These are phyloP conservation scores for Ustilago sp. DNA, from an alignment of 1,284 basidiomycete species.

Conservation along the genomic window DNA sequence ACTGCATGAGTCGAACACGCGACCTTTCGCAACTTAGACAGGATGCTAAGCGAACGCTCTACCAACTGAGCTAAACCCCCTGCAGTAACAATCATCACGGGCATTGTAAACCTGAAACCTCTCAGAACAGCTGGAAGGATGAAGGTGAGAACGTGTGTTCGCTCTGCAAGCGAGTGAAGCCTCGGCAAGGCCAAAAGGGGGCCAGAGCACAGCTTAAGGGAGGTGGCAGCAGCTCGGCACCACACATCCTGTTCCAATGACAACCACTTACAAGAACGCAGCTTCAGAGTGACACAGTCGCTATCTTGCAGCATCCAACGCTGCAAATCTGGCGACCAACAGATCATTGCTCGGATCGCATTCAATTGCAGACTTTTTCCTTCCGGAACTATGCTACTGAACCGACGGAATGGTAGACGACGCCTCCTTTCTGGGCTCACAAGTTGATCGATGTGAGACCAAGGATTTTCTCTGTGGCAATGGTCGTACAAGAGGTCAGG, in stretches of 20 bases:
- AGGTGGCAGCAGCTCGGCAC: conserved; percentile 11
- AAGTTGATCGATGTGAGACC: background rate
- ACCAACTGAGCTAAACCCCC: conserved; percentile 62
- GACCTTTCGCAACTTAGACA: conserved; percentile 54
- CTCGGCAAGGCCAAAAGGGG: background rate
- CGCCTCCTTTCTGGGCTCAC: background rate
- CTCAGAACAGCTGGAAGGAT: background rate
- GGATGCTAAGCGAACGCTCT: conserved; percentile 60
- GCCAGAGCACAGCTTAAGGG: background rate
- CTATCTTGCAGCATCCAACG: conserved; percentile 1
- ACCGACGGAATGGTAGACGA: background rate
- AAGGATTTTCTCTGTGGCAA: background rate
- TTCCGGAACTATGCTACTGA: background rate
- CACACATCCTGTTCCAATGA: background rate
- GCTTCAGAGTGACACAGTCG: background rate
- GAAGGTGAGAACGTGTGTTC: background rate
- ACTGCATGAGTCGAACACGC: conserved; percentile 62
- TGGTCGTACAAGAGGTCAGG: too few species aligned
- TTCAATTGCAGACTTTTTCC: background rate
- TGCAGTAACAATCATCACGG: too few species aligned
- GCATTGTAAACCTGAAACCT: background rate
- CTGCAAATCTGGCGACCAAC: background rate
- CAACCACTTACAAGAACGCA: background rate
- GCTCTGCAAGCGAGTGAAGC: background rate
- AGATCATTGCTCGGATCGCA: background rate